Evolutionary conservation across 2,329 filamentous ascomycete genomes (phyloP).

Genomic region (Apiospora saccharicola): DNA sequence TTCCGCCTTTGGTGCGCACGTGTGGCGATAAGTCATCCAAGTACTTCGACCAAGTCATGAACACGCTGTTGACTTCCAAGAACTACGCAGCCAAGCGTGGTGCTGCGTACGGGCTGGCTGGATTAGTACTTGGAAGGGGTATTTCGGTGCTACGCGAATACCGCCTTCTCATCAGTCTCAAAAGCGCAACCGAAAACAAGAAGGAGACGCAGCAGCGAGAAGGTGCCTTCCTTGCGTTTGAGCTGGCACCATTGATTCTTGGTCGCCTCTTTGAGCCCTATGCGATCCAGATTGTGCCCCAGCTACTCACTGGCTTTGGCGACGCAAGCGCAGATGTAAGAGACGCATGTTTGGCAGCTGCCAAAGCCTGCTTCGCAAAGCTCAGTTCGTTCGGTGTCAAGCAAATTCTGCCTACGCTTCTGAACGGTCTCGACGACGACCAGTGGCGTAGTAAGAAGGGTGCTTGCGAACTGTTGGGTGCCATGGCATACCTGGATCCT

Average conservation of each 20-base stretch:
- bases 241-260: constrained; percentile 85
- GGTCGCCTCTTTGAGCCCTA: constrained; percentile 95
- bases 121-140: constrained; percentile 87
- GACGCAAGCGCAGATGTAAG: constrained; percentile 89
- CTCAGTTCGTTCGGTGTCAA: constrained; percentile 97
- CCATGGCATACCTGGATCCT: constrained; percentile 98
- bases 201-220: constrained; percentile 90
- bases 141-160: constrained; percentile 83
- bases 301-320: constrained; percentile 87
- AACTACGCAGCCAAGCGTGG: constrained; percentile 93
- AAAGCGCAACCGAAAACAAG: constrained; percentile 89
- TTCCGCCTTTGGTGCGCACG: constrained; percentile 87
- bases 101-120: constrained; percentile 92
- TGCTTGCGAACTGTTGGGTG: constrained; percentile 93
- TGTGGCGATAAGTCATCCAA: constrained; percentile 78
- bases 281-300: constrained; percentile 92
- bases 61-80: constrained; percentile 84
- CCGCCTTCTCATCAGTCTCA: constrained; percentile 83
- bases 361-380: constrained; percentile 92
- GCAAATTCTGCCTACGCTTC: constrained; percentile 87
- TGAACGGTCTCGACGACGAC: constrained; percentile 90
- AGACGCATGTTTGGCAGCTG: constrained; percentile 89
- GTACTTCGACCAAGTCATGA: constrained; percentile 82
- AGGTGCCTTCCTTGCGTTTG: constrained; percentile 87
- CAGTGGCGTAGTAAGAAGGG: constrained; percentile 99